These are phyloP conservation scores for Rhodotorula sp. DNA, from an alignment of 1,284 basidiomycete species.

Conservation along the genomic window DNA sequence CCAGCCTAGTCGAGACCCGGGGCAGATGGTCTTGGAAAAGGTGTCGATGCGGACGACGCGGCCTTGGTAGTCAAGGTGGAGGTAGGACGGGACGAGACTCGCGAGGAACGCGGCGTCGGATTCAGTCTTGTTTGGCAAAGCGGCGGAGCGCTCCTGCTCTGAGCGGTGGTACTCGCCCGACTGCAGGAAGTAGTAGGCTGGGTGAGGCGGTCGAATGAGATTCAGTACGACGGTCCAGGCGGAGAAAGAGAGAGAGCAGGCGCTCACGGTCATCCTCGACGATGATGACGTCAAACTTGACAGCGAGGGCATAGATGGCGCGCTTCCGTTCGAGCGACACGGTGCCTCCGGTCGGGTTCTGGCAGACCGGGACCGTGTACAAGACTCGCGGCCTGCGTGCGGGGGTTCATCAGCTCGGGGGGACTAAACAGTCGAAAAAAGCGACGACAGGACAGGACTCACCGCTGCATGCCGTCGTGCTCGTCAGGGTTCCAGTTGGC, in stretches of 20 bases:
- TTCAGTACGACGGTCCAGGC: background rate
- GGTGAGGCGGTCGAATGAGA: conserved; percentile 58
- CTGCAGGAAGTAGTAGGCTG: conserved; percentile 75
- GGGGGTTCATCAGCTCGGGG: background rate
- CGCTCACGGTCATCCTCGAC: conserved; percentile 45
- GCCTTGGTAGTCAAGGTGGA: conserved; percentile 72
- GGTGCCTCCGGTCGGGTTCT: conserved; percentile 71
- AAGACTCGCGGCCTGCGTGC: conserved; percentile 64
- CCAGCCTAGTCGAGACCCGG: conserved; percentile 74
- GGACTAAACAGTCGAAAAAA: background rate
- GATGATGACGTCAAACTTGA: conserved; percentile 62
- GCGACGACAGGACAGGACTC: conserved; percentile 38
- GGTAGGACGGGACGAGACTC: conserved; percentile 64
- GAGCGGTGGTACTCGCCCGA: conserved; percentile 54
- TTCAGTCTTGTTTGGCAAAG: conserved; percentile 17
- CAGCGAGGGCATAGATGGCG: conserved; percentile 72
- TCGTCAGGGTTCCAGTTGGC: conserved; percentile 64
- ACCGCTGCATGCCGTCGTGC: conserved; percentile 58
- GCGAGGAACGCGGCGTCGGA: conserved; percentile 53
- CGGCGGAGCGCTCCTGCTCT: conserved; percentile 50
- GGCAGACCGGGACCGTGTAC: conserved; percentile 64
- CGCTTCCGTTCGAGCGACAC: conserved; percentile 66
- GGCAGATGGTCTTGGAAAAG: conserved; percentile 77
- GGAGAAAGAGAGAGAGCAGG: background rate
- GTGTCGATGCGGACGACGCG: conserved; percentile 75